Base-by-base conservation (phyloP, 345 rosid genomes). In the Euphorbia lathyris region DNA sequence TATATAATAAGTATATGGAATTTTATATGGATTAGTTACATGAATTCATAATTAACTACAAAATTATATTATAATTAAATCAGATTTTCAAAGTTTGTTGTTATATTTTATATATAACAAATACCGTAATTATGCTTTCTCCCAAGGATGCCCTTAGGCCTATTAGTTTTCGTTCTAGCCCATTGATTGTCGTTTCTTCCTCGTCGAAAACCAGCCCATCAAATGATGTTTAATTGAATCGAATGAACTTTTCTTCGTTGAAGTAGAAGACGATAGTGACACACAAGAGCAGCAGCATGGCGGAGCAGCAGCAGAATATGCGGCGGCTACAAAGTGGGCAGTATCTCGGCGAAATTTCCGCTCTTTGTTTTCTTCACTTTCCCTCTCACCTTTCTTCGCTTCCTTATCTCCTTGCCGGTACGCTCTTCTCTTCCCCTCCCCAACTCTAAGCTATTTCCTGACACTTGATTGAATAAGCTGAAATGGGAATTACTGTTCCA, bases 311-410 rank as follows among this genome's bases (percentile, higher is more conserved):
- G 51, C 80, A 68, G 53, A 59, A 74, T 40, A 68, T 74, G 10
- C 86, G 86, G 89, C 82, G 73, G 34, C 77, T 84, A 25, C 74
- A 40, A 10, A 74, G 76, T 63, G 88, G 93, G 22, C 89, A 86
- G 50, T 91, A 87, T 79, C 88, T 94, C 7, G 97, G 95, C 20
- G 97, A 91, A 79, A 83, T 90, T 30, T 91, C 95, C 1, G 95
- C 97, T 10, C 85, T 91, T 25, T 87, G 85, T 67, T 88, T 94
- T 67, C 87, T 94, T 42, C 86, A 78, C 47, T 83, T 85, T 9
- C 95, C 93, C 27, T 48, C 85, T 48, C 72, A 71, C 58, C 32
- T 84, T 61, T 83, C 84, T 48, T 73, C 87, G 47, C 62, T 77
- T 58, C 90, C 92, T 61, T 81, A 76, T 65, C 94, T 90, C 48